Evolutionary conservation across 176 grass and related monocot genomes (phyloP), one percentile per base, ranked within the genome.

Genomic region (Cenchrus fungigraminus): DNA sequence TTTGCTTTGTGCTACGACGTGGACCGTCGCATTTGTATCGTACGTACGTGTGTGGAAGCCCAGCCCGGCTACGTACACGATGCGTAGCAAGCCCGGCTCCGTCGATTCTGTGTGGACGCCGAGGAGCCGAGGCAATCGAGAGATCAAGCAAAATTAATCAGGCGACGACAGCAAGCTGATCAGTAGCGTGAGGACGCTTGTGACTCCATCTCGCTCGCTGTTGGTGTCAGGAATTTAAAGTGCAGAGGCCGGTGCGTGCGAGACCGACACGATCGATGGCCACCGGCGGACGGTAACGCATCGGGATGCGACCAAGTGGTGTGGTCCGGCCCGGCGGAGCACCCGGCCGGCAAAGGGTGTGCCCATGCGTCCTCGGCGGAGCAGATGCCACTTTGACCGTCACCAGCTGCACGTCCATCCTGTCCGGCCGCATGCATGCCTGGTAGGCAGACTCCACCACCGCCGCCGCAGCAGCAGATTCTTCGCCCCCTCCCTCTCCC

Each of bases 381-480:
- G 74, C 11, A 22, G 59, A 66, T 51, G 72, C 74, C 58, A 80
- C 85, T 91, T 87, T 76, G 89, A 84, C 89, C 81, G 29, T n/a
- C 13, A 61, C 22, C 22, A 25, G 22, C 40, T 12, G 22, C 29
- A 19, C 74, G 54, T 59, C 31, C 73, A 65, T 66, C 45, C 60
- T 79, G 43, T 65, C 40, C 72, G 54, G 32, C 47, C 4, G 22
- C 22, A 22, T 32, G 44, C 44, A 8, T 51, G 60, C 8, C 32
- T 52, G 80, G 68, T 84, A 50, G 76, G 85, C 85, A 80, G 61
- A 79, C 68, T 80, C 89, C 89, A 68, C 87, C 87, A 74, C 43
- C 43, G 8, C 65, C 2, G 31, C 31, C 31, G 31, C 31, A 32
- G 31, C 31, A 4, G 12, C 0, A 74, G 51, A 79, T 83, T 79